Evolutionary conservation across 129 eudicot genomes (phyloP), one percentile per base, ranked within the genome.

Genomic region (Flaveria trinervia): DNA sequence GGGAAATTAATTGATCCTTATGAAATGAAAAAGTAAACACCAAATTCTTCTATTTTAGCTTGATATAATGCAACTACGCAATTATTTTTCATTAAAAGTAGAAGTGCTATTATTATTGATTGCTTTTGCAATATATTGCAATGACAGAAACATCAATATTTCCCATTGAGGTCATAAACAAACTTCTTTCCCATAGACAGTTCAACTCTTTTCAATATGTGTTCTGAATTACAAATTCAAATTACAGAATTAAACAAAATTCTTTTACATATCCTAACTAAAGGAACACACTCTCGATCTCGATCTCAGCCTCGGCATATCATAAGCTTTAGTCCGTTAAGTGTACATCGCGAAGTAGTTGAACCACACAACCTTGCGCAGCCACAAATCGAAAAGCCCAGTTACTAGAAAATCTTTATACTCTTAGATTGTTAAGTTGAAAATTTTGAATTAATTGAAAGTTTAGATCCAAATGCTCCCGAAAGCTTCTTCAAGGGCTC

Each of bases 401-500:
- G n/a, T n/a, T n/a, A n/a, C n/a, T 72, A 44, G 18, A 66, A 51
- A 50, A 18, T 52, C 74, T 77, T 78, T 69, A 70, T 68, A 59
- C 77, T 59, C 70, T 77, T 5, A n/a, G 20, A 25, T 39, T 44
- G 70, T 52, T 22, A 51, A 55, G 68, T 67, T 39, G 43, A 22
- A 20, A 46, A 60, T 30, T 64, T 49, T 14, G 50, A 2, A 61
- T 16, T 5, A 61, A 18, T 18, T 39, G 43, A 60, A 74, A 49
- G 11, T 74, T 82, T 78, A 92, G 70, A 91, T 78, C 98, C 97
- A 94, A 79, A 94, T 85, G 85, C 93, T 94, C 33, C 92, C 90
- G 45, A 94, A 91, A 50, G 98, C 98, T 86, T 94, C 98, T 79
- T 91, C 98, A 33, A 94, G 92, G 49, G 97, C 97, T 79, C 98